Base-by-base conservation (phyloP, 2,329 filamentous ascomycete species). In the Colletotrichum sp. region DNA sequence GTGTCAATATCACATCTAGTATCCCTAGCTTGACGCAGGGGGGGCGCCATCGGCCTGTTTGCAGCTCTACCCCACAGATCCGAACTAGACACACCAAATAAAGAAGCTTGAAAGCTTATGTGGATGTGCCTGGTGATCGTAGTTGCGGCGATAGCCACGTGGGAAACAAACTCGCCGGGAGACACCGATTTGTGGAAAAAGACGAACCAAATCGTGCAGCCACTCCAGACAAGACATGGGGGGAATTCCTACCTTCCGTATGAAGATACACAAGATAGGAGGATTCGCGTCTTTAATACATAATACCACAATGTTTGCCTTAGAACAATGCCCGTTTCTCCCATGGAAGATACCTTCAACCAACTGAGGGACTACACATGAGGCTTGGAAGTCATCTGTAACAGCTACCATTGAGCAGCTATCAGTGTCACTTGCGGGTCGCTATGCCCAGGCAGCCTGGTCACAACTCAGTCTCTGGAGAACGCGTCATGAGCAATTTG, bases 121-220 rank as follows among this genome's bases (percentile, higher is more conserved):
- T 30, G 21, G 8, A 21, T 21, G 52, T 75, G 28, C 36, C 55
- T 32, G 28, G 28, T 32, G 52, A 57, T 36, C 18, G 16, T 44
- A 24, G n/a, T 13, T 18, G n/a, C 24, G n/a, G 15, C 28, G 5
- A n/a, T 30, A 15, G 26, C 66, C 68, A 52, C 68, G 67, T 71
- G 66, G 59, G 32, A 30, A 55, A 55, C 16, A 36, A 28, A n/a
- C 1, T 26, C 32, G n/a, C 32, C 24, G 34, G 26, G 6, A 55
- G 18, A 18, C 36, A 57, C 67, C 52, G 39, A 75, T 75, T 75
- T 67, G 68, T 75, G 72, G 72, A 71, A 75, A 71, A 75, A 32
- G 60, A 21, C 2, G 21, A 62, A n/a, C 28, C 8, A 26, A 32
- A n/a, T 6, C 7, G 3, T 59, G 26, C 55, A 59, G 44, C 44